Percentiles rank a stretch among this genome's conserved stretches.
Evolutionary conservation across 2,329 filamentous ascomycete genomes (phyloP).

Genomic region (Stagonosporopsis tanaceti): DNA sequence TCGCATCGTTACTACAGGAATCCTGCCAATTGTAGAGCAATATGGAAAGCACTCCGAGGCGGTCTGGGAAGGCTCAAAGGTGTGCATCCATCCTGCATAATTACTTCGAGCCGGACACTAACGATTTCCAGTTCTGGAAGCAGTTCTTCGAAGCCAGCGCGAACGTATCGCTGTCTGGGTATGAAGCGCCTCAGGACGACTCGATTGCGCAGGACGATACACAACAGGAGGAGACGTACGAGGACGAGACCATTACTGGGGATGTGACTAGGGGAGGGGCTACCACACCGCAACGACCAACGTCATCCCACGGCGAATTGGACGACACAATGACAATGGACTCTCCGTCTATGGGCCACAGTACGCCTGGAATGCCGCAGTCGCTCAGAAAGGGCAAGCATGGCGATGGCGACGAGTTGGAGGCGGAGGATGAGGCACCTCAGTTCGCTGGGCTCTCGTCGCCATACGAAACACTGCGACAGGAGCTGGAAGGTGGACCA

Average conservation of each 20-base stretch:
- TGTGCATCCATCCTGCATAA: constrained; percentile 45
- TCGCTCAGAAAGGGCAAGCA: constrained; percentile 28
- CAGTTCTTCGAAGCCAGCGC: constrained; percentile 99
- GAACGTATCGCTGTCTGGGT: constrained; percentile 94
- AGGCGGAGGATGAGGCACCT: constrained; percentile 38
- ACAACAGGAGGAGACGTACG: constrained; percentile 47
- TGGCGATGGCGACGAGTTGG: constrained; percentile 19
- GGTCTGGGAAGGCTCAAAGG: constrained; percentile 97
- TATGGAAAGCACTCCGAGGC: constrained; percentile 93
- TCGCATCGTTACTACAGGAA: constrained; percentile 92
- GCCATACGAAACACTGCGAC: constrained; percentile 77
- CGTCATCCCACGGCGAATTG: constrained; percentile 46
- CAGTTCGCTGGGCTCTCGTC: constrained; percentile 73
- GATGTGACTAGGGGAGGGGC: constrained; percentile 49
- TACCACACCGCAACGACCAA: constrained; percentile 52
- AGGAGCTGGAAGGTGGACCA: constrained; percentile 73
- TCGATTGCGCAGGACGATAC: constrained; percentile 57
- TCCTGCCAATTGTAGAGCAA: constrained; percentile 91
- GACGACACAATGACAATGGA: constrained; percentile 73
- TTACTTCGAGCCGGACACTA: background rate
- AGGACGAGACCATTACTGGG: constrained; percentile 53
- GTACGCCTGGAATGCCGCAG: constrained; percentile 64
- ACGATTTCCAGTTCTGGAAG: constrained; percentile 84
- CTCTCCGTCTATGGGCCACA: constrained; percentile 63
- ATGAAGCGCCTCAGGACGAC: constrained; percentile 78